These are phyloP conservation scores for Vigna mungo DNA, from an alignment of 306 rosid genomes.

Conservation along the genomic window DNA sequence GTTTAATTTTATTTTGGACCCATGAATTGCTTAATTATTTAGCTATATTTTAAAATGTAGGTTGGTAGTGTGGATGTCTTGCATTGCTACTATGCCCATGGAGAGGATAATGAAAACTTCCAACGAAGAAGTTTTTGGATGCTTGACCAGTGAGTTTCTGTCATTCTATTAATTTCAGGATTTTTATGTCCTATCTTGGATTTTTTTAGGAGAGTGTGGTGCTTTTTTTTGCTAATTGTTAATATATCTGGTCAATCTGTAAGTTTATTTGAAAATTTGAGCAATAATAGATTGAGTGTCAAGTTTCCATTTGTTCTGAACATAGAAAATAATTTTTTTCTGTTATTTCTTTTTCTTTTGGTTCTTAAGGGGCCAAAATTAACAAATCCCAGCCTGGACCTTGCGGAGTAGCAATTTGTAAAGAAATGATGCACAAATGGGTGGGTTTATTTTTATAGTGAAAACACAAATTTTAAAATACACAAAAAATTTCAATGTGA, in stretches of 20 bases:
- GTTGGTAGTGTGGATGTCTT: constrained; percentile 74
- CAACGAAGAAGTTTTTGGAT: constrained; percentile 86
- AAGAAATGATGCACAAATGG: background rate
- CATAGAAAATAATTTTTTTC: background rate
- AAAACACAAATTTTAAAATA: background rate
- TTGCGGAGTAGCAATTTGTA: background rate
- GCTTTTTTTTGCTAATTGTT: background rate
- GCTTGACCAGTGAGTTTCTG: constrained; percentile 71
- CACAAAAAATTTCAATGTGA: background rate
- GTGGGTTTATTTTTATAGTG: background rate
- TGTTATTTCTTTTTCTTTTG: constrained; percentile 17
- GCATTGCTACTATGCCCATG: constrained; percentile 85
- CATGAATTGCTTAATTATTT: constrained; percentile 32
- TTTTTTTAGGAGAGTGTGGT: constrained; percentile 4
- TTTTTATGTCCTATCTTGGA: constrained; percentile 19
- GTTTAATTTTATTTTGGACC: constrained; percentile 8
- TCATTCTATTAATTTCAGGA: constrained; percentile 12
- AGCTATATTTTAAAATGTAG: constrained; percentile 48
- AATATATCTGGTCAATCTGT: constrained; percentile 2
- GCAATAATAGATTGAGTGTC: background rate
- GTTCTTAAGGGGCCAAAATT: background rate
- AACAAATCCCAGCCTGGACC: constrained; percentile 2
- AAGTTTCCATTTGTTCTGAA: background rate
- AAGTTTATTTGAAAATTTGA: constrained; percentile 5
- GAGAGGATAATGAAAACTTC: constrained; percentile 73